These are phyloP conservation scores for Yamadazyma jaroonii DNA, from an alignment of 1,139 yeast genomes.

Conservation along the genomic window DNA sequence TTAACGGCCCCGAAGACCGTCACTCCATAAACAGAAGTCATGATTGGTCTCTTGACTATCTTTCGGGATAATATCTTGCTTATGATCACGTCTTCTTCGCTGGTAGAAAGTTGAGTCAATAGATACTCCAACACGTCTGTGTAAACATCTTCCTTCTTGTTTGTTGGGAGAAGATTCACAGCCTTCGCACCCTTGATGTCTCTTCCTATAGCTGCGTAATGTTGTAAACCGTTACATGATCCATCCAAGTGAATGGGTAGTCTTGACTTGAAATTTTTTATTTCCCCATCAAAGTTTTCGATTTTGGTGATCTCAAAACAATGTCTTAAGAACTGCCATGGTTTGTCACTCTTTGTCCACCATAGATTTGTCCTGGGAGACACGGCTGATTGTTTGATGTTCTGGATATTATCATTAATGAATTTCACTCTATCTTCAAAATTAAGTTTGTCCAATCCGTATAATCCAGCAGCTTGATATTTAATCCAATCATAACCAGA, in stretches of 20 bases:
- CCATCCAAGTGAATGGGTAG: slow-evolving; percentile 47
- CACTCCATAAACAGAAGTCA: slow-evolving; percentile 51
- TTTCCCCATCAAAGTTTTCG: slow-evolving; percentile 14
- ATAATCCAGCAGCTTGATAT: slow-evolving; percentile 39
- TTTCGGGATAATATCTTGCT: slow-evolving; percentile 26
- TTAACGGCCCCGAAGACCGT: slow-evolving; percentile 35
- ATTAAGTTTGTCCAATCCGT: slow-evolving; percentile 28
- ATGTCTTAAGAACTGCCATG: slow-evolving; percentile 39
- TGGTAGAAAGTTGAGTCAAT: slow-evolving; percentile 14
- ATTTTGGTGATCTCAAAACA: slow-evolving; percentile 33
- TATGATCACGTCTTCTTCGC: slow-evolving; percentile 16
- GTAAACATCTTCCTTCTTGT: slow-evolving; percentile 34
- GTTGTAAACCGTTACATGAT: slow-evolving; percentile 48
- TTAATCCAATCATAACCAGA: slow-evolving; percentile 39
- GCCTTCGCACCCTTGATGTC: slow-evolving; percentile 37
- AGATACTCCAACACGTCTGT: slow-evolving; percentile 31
- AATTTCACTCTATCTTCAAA: slow-evolving; percentile 25
- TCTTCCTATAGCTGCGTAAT: slow-evolving; percentile 42
- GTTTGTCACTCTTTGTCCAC: slow-evolving; percentile 42
- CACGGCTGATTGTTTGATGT: slow-evolving; percentile 26
- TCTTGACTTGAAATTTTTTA: slow-evolving; percentile 27
- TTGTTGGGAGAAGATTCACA: slow-evolving; percentile 28
- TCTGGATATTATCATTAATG: slow-evolving; percentile 20
- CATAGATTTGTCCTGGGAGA: slow-evolving; percentile 26
- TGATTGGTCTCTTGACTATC: slow-evolving; percentile 42